Evolutionary conservation across 1,284 basidiomycete species (phyloP).

Genomic region (Ustilago xerochloae): DNA sequence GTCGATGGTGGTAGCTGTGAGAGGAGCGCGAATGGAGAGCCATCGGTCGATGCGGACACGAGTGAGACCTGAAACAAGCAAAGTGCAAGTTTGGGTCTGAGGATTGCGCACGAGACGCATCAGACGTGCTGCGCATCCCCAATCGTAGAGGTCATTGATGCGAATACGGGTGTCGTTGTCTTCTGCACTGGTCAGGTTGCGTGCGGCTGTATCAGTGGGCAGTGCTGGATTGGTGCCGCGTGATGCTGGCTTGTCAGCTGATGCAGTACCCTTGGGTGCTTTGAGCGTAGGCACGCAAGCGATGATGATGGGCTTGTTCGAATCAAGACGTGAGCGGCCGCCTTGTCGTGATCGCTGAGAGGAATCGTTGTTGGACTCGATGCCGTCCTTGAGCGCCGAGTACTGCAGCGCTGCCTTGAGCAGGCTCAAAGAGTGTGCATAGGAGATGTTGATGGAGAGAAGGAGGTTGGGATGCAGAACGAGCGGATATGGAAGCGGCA

Average conservation of each 20-base stretch:
- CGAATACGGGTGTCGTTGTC: conserved; percentile 45
- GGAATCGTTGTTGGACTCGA: conserved; percentile 37
- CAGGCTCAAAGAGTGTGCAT: conserved; percentile 62
- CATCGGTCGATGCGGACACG: conserved; percentile 62
- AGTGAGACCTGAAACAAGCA: conserved; percentile 61
- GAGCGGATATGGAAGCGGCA: conserved; percentile 64
- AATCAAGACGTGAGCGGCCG: conserved; percentile 32
- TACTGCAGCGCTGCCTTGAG: conserved; percentile 64
- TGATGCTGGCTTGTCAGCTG: conserved; percentile 37
- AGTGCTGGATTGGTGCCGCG: conserved; percentile 45
- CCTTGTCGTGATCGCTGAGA: conserved; percentile 13
- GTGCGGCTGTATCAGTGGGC: conserved; percentile 23
- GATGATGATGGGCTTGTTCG: conserved; percentile 55
- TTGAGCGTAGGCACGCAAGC: conserved; percentile 59
- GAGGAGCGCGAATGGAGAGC: conserved; percentile 59
- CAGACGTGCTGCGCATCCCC: conserved; percentile 64
- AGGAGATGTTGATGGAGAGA: conserved; percentile 63
- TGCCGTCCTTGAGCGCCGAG: conserved; percentile 34
- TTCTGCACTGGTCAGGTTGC: conserved; percentile 34
- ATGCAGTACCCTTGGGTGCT: conserved; percentile 48
- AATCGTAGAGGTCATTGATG: conserved; percentile 58
- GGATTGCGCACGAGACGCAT: conserved; percentile 64
- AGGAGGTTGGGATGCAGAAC: conserved; percentile 65
- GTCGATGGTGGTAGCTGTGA: conserved; percentile 59
- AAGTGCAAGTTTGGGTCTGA: conserved; percentile 60